Conservation (phyloP, 1,284 basidiomycete species). For the Grifola frondosa region DNA sequence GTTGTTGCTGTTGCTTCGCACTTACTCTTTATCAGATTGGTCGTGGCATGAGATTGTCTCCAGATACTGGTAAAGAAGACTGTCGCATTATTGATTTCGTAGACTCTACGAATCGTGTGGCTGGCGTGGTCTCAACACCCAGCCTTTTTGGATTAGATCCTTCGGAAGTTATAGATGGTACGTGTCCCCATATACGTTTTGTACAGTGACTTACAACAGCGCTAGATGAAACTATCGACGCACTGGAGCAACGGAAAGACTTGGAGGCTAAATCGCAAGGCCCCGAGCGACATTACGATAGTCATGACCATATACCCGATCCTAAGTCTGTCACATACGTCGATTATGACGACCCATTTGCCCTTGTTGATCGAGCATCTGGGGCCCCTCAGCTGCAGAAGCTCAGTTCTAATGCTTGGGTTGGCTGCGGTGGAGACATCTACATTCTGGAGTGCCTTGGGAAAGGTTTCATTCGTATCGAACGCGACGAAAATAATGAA, state of each 20-base stretch:
- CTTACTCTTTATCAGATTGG: constrained; percentile 63
- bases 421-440: constrained; percentile 73
- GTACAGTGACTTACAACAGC: not conserved
- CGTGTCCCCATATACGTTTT: constrained; percentile 9
- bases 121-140: constrained; percentile 79
- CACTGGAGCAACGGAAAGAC: constrained; percentile 45
- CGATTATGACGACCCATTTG: constrained; percentile 82
- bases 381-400: constrained; percentile 52
- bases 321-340: constrained; percentile 74
- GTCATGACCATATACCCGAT: constrained; percentile 42
- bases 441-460: constrained; percentile 82
- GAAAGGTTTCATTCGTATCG: constrained; percentile 73
- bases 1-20: not conserved
- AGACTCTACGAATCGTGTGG: constrained; percentile 69
- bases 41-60: constrained; percentile 86
- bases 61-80: constrained; percentile 78
- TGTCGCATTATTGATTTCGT: constrained; percentile 94
- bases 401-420: constrained; percentile 69
- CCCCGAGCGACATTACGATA: no score
- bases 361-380: constrained; percentile 51
- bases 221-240: constrained; percentile 51
- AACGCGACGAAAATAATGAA: constrained; percentile 42
- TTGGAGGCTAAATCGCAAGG: no score
- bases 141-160: constrained; percentile 87
- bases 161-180: constrained; percentile 65